Conservation (phyloP, 2,329 filamentous ascomycete genomes). For the Verticillium longisporum region DNA sequence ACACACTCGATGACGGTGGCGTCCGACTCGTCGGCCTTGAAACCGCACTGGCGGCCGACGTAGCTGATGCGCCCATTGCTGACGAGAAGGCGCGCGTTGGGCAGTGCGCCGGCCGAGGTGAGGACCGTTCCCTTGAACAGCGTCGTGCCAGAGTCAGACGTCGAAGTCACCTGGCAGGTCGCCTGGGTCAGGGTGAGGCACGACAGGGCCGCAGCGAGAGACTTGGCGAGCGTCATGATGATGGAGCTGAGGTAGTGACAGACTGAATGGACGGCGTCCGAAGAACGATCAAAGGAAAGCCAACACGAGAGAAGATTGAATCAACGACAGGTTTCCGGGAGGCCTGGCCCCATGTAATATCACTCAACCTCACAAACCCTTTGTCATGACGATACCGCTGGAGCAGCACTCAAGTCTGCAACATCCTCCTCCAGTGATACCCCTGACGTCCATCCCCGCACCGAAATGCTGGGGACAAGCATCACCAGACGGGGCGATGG, state of each 20-base stretch:
- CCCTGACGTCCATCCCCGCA: not conserved
- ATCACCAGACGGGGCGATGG: not conserved
- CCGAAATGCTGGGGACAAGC: not conserved
- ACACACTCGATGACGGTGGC: slow-evolving; percentile 16
- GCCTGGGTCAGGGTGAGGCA: not conserved
- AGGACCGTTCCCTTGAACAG: slow-evolving; percentile 7
- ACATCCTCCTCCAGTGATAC: too few species aligned
- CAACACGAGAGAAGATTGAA: too few species aligned
- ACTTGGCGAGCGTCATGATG: not conserved
- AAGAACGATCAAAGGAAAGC: too few species aligned
- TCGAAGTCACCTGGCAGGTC: not conserved
- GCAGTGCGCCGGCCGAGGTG: slow-evolving; percentile 2
- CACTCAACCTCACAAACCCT: too few species aligned
- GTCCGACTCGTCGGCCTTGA: not conserved
- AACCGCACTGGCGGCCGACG: slow-evolving; percentile 4
- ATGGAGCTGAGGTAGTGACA: not conserved
- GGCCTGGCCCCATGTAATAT: too few species aligned
- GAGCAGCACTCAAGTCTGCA: too few species aligned
- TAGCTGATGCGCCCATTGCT: slow-evolving; percentile 1
- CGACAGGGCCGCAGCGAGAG: not conserved
- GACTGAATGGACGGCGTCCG: not conserved
- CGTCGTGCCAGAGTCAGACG: not conserved
- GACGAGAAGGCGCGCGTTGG: slow-evolving; percentile 5
- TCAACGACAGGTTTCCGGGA: too few species aligned
- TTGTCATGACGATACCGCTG: too few species aligned